Percentiles rank a stretch among this genome's conserved stretches.
These are phyloP conservation scores for Oryza nivara DNA, from an alignment of 176 grass and related monocot species.

Conservation along the genomic window DNA sequence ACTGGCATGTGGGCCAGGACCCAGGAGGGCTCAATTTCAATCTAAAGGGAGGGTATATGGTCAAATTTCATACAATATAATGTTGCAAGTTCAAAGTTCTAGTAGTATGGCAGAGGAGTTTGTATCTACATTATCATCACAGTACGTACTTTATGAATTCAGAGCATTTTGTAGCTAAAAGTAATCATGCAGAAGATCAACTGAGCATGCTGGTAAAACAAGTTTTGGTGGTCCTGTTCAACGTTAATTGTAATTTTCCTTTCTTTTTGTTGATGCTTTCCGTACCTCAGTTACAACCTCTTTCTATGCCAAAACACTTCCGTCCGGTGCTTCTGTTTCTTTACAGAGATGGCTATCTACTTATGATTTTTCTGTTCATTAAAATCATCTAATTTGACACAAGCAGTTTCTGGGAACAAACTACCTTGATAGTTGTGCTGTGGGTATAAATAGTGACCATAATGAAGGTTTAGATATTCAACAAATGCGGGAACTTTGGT, in stretches of 20 bases:
- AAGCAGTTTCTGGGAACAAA: neutral
- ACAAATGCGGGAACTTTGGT: constrained; percentile 11
- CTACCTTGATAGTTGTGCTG: neutral
- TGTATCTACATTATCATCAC: constrained; percentile 7
- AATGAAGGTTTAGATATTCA: constrained; percentile 24
- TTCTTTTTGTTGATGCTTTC: constrained; percentile 2
- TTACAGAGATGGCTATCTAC: constrained; percentile 1
- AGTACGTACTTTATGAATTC: neutral
- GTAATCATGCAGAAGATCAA: constrained; percentile 3
- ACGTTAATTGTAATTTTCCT: neutral
- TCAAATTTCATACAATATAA: neutral
- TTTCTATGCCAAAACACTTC: constrained; percentile 6
- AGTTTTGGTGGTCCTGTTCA: neutral
- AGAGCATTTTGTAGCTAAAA: neutral
- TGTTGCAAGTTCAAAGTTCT: constrained; percentile 16
- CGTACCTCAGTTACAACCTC: neutral
- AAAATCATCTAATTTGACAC: neutral
- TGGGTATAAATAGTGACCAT: constrained; percentile 20
- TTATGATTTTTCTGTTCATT: constrained; percentile 1
- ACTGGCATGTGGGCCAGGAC: neutral
- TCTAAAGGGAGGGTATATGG: neutral
- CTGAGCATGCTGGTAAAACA: neutral
- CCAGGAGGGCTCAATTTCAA: neutral
- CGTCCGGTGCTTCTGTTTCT: neutral
- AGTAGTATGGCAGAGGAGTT: neutral